Conservation (phyloP, 148 eudicot genomes). For the Spergularia marina region DNA sequence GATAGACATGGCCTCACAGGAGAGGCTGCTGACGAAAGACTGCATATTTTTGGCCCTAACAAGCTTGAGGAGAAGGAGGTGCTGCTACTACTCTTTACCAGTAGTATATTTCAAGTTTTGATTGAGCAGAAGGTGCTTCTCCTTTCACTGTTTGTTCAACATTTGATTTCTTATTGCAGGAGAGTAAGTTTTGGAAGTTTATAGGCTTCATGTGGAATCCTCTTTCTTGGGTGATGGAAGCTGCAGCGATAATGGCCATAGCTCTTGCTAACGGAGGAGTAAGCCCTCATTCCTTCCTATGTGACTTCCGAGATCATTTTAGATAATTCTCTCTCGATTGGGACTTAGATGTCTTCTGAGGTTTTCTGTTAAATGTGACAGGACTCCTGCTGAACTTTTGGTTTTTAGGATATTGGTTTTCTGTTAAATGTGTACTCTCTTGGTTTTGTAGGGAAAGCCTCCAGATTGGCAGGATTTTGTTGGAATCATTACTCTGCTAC, state of each 20-base stretch:
- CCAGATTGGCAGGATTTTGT: constrained; percentile 58
- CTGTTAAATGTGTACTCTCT: too few species aligned
- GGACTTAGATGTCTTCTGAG: too few species aligned
- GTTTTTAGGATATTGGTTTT: too few species aligned
- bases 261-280: constrained; percentile 62
- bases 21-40: constrained; percentile 29
- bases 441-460: constrained; percentile 9
- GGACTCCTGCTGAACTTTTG: too few species aligned
- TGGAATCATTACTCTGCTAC: constrained; percentile 41
- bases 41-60: constrained; percentile 32
- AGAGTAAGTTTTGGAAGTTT: constrained; percentile 47
- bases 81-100: neutral
- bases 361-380: too few species aligned
- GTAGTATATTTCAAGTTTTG: neutral
- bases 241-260: constrained; percentile 61
- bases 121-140: too few species aligned
- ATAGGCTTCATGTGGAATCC: constrained; percentile 62
- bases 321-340: too few species aligned
- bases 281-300: constrained; percentile 6
- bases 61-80: constrained; percentile 44
- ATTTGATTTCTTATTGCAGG: constrained; percentile 23
- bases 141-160: too few species aligned
- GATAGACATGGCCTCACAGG: constrained; percentile 30
- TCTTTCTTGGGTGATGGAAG: constrained; percentile 62
- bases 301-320: too few species aligned